These are phyloP conservation scores for Kalmanozyma brasiliensis DNA, from an alignment of 1,284 basidiomycete species.

Conservation along the genomic window DNA sequence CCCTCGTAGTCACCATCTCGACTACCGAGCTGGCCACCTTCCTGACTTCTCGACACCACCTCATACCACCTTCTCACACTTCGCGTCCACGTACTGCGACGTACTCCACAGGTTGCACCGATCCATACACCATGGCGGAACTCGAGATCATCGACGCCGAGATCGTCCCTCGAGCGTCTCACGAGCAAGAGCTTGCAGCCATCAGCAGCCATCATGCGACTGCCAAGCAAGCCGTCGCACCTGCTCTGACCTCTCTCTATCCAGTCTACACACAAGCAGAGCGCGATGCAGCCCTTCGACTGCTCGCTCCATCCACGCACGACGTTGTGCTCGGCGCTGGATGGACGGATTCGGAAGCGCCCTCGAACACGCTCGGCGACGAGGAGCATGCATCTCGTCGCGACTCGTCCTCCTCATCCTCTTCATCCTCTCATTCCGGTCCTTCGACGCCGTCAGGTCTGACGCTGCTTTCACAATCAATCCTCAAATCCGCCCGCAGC, in stretches of 20 bases:
- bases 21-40: too few species aligned
- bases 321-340: conserved; percentile 51
- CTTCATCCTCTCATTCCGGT: conserved; percentile 11
- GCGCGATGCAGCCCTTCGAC: conserved; percentile 31
- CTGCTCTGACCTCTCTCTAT: conserved; percentile 6
- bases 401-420: conserved; percentile 19
- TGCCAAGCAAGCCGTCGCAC: neutral
- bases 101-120: too few species aligned
- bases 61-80: neutral
- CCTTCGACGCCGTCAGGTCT: conserved; percentile 3
- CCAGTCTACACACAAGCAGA: conserved; percentile 28
- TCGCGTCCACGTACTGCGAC: too few species aligned
- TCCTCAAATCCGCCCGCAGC: neutral
- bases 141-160: conserved; percentile 44
- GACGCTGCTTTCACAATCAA: conserved; percentile 1
- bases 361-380: conserved; percentile 3
- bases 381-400: conserved; percentile 3
- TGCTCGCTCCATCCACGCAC: conserved; percentile 31
- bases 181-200: neutral
- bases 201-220: neutral
- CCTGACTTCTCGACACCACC: neutral
- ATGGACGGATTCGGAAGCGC: conserved; percentile 48
- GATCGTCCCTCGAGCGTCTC: conserved; percentile 14
- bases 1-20: too few species aligned
- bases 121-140: conserved; percentile 34